Percentiles rank a stretch among this genome's conserved stretches.
Evolutionary conservation across 352 stramenopile species (phyloP).

Genomic region (Phytophthora sansomeana): DNA sequence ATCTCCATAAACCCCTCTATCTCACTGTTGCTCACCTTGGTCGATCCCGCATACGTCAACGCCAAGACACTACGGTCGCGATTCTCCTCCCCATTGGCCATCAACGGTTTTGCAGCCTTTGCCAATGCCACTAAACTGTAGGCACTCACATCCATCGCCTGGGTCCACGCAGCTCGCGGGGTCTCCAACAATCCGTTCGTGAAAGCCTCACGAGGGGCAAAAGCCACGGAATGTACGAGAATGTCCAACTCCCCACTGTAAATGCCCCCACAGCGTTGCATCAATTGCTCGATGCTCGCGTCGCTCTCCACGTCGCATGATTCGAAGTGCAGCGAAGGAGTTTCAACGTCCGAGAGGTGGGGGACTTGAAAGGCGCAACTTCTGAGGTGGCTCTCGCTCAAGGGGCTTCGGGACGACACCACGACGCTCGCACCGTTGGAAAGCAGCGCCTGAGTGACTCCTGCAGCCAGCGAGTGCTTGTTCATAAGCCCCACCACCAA

Average conservation of each 20-base stretch:
- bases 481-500: constrained; percentile 92
- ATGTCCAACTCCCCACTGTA: constrained; percentile 81
- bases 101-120: constrained; percentile 64
- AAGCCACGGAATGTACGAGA: constrained; percentile 93
- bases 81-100: constrained; percentile 30
- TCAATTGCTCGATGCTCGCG: constrained; percentile 57
- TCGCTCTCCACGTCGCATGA: constrained; percentile 83
- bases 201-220: constrained; percentile 83
- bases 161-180: constrained; percentile 59
- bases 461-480: constrained; percentile 88
- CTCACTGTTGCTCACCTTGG: constrained; percentile 34
- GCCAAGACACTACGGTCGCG: constrained; percentile 85
- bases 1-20: not conserved
- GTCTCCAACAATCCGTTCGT: constrained; percentile 65
- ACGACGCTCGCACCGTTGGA: constrained; percentile 73
- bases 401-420: constrained; percentile 68
- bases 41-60: constrained; percentile 88
- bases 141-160: constrained; percentile 87
- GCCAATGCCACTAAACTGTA: constrained; percentile 92
- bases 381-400: constrained; percentile 56
- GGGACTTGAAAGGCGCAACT: constrained; percentile 60
- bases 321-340: constrained; percentile 53
- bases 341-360: constrained; percentile 3
- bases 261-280: constrained; percentile 46
- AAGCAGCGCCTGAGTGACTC: constrained; percentile 75